Conservation (phyloP, 75 land plant species). For the Pinus albicaulis region DNA sequence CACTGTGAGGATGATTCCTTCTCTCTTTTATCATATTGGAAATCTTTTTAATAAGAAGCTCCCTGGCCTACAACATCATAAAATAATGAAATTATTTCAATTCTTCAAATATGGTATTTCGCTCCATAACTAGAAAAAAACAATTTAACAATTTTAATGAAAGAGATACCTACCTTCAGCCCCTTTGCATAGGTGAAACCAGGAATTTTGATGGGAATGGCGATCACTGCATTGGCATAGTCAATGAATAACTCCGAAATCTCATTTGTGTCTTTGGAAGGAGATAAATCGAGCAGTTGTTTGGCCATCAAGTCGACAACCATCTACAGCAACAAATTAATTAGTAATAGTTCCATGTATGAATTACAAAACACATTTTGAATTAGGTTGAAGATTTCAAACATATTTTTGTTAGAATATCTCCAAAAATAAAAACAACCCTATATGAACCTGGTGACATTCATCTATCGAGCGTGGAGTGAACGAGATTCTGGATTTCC, state of each 20-base stretch:
- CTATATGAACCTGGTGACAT: not conserved
- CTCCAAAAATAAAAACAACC: no score
- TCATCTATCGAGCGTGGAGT: constrained; percentile 28
- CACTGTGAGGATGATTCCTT: not conserved
- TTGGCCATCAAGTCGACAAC: not conserved
- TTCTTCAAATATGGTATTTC: no score
- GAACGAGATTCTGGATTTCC: constrained; percentile 43
- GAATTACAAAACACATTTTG: not conserved
- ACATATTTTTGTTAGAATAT: no score
- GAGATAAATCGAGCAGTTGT: not conserved
- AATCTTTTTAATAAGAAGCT: not conserved
- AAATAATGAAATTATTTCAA: no score
- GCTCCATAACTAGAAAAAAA: no score
- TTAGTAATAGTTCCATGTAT: not conserved
- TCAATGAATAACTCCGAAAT: not conserved
- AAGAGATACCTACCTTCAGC: not conserved
- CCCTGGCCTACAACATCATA: not conserved
- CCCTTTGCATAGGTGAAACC: not conserved
- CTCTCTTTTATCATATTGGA: not conserved
- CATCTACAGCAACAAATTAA: not conserved
- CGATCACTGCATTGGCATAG: not conserved
- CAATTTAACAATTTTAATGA: no score
- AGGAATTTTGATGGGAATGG: not conserved
- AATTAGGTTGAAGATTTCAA: no score
- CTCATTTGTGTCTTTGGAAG: not conserved